Evolutionary conservation across 2,329 filamentous ascomycete genomes (phyloP), one percentile per base, ranked within the genome.

Genomic region (Fusarium veterinarium): DNA sequence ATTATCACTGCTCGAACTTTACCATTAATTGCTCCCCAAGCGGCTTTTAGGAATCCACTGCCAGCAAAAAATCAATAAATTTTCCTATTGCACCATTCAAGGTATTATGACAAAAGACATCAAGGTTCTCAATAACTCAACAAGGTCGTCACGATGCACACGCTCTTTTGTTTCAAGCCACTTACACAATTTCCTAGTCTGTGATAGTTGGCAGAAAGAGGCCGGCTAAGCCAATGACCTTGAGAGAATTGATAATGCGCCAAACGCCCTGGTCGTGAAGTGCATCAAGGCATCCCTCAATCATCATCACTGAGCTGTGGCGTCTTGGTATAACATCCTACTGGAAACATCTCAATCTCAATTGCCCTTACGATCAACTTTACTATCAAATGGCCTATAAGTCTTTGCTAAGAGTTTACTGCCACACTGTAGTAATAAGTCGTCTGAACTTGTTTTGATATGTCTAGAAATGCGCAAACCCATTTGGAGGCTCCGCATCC

Each of bases 401-500:
- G 25, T 25, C 5, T 25, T 25, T 25, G 25, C 25, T 25, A 25
- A 25, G 25, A 25, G 25, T 25, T 25, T 25, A 25, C 25, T 25
- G 25, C 25, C 25, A 25, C 25, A 25, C 25, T 25, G 5, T 25
- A 25, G 25, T 25, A 25, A 25, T 6, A 25, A 25, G 25, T 25
- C 6, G 25, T 25, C 25, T 25, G 25, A 5, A 25, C 25, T 5
- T 25, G 25, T 25, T 25, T 25, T 25, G 25, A 25, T 25, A 25
- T 25, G 25, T 25, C 25, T 25, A 25, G 25, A 25, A 25, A 25
- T 25, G 25, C 25, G 25, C 48, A 46, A 60, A 37, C 33, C 33
- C 45, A 37, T 41, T 31, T 31, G 40, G 60, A 42, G 62, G 67
- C 64, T 73, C 72, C 67, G 55, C 62, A 72, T 46, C 44, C 19